Evolutionary conservation across 2,329 filamentous ascomycete species (phyloP), one percentile per base, ranked within the genome.

Genomic region (Beauveria medogensis): DNA sequence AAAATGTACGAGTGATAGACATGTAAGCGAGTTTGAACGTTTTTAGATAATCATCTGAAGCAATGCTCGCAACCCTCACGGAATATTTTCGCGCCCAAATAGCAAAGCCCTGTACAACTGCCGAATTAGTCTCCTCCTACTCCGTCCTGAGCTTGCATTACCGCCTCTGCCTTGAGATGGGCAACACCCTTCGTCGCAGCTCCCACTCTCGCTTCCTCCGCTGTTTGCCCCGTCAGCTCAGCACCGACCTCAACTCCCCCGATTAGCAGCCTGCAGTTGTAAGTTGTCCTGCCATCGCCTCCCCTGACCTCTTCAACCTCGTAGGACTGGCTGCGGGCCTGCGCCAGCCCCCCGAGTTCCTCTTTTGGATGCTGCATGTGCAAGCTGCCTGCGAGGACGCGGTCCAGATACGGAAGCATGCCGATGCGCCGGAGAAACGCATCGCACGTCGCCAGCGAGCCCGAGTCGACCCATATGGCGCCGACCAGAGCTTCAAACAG

Each of bases 391-490:
- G 78, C 74, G 10, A 95, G 66, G 12, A 92, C 75, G 2, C 86
- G 79, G 0, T 82, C 74, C 62, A 96, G 72, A 64, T 84, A 84
- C 0, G 74, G 70, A 44, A 92, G 65, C 5, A 97, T 77, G 0
- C 91, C 91, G 3, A 91, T 74, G 0, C 77, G 74, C 50, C 82
- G 78, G 0, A 91, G 70, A 43, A 97, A 79, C 0, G 58, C 68
- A 55, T 80, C 76, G 67, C 91, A 95, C 0, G 70, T 71, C 0
- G 75, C 75, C 16, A 91, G 69, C 1, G 82, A 79, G 0, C 88
- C 89, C 0, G 80, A 89, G 71, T 97, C 94, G 22, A 96, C 77
- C 78, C 89, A 97, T 0, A 97, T 80, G 0, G 92, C 92, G 0
- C 90, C 93, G 0, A 97, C 73, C 0, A 95, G 71, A 37, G 84